Evolutionary conservation across 1,284 basidiomycete genomes (phyloP), one percentile per base, ranked within the genome.

Genomic region (Wolfiporia cocos): DNA sequence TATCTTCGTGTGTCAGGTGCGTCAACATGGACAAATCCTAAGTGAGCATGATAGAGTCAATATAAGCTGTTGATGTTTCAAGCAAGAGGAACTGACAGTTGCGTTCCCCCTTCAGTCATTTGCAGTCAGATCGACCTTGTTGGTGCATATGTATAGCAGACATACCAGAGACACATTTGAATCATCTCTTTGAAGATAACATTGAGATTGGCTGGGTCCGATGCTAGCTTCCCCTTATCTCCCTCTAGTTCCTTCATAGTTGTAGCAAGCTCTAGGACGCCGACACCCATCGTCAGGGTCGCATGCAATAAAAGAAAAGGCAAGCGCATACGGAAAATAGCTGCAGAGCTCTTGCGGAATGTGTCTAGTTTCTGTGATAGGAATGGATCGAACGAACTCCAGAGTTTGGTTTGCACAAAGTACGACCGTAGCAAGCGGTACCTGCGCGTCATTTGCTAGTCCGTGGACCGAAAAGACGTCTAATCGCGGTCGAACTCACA

Each of bases 51-150:
- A 34, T 22, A 31, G n/a, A n/a, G n/a, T n/a, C n/a, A n/a, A n/a
- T n/a, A n/a, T n/a, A n/a, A n/a, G n/a, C n/a, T n/a, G n/a, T n/a
- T n/a, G n/a, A n/a, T n/a, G n/a, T n/a, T n/a, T n/a, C n/a, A n/a
- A n/a, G n/a, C 7, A 10, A n/a, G 42, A 43, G 5, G 23, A n/a
- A 46, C 44, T 11, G 56, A 80, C 81, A 28, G 86, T 88, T n/a
- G 86, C 85, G 54, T 90, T 90, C 43, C 87, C 87, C 85, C 84
- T 87, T n/a, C n/a, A n/a, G n/a, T n/a, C n/a, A n/a, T n/a, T n/a
- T n/a, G n/a, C n/a, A n/a, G n/a, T n/a, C n/a, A n/a, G n/a, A n/a
- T n/a, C n/a, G n/a, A n/a, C n/a, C n/a, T n/a, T n/a, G n/a, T n/a
- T n/a, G n/a, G n/a, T n/a, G n/a, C n/a, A n/a, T n/a, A n/a, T n/a